Evolutionary conservation across 352 stramenopile genomes (phyloP), one percentile per base, ranked within the genome.

Genomic region (Salisapilia sapeloensis): DNA sequence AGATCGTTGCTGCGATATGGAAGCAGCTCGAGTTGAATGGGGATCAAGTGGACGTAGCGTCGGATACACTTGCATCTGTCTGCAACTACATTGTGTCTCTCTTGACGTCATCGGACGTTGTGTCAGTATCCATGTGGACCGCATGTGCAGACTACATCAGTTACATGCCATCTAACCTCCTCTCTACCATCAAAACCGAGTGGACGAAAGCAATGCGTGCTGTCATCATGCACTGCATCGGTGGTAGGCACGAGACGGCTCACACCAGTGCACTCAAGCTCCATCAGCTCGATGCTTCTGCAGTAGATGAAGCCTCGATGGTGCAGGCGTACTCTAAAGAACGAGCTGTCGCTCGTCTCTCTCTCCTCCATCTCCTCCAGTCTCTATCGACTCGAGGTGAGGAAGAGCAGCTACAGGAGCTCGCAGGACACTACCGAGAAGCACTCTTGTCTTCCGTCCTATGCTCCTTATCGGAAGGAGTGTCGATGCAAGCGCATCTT

Each of bases 361-460:
- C 48, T 7, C 34, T 82, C 24, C 53, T 81, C 20, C 31, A 55
- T 20, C 49, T 89, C 1, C 33, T 82, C 3, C 44, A 44, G 13
- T 48, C 43, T 3, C 57, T 84, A 34, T 40, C 56, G 10, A 26
- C 38, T 2, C 47, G 46, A 2, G 60, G 72, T 18, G 21, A 34
- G 6, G 56, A 52, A 10, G 49, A 67, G n/a, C 31, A 40, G 19
- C 42, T 81, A 0, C 47, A 60, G 4, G 61, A 80, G 16, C 54
- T 86, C 23, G 54, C 61, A 19, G 30, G 38, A 1, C 49, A 61
- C 8, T 63, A 79, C 28, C 62, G 71, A n/a, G 70, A 90, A 38
- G 61, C 62, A 10, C 26, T 90, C 22, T 35, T 84, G 1, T 66
- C 55, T 1, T 64, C 54, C 2, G 51, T 77, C 30, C 32, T 87